Evolutionary conservation across 768 basidiomycete genomes (phyloP).

Genomic region (Clavaria fumosa): DNA sequence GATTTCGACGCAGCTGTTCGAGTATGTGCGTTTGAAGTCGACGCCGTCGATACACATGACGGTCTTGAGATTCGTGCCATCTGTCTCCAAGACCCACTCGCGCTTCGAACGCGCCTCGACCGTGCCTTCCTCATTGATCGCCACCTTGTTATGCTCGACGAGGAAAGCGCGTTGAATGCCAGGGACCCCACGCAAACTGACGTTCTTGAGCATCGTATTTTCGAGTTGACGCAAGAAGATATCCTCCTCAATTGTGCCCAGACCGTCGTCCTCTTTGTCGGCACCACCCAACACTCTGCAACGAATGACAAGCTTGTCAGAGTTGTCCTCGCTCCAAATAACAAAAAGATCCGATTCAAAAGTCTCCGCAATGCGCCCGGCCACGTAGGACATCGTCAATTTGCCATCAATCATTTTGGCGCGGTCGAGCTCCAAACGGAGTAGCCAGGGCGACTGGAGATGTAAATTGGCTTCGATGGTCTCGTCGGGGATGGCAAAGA

Average conservation of each 20-base stretch:
- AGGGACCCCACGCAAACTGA: slow-evolving; percentile 86
- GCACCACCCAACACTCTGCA: slow-evolving; percentile 79
- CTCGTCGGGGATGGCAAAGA: slow-evolving; percentile 99
- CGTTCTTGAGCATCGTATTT: slow-evolving; percentile 90
- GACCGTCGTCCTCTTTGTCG: slow-evolving; percentile 76
- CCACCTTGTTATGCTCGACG: slow-evolving; percentile 69
- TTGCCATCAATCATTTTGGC: slow-evolving; percentile 97
- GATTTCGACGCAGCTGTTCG: slow-evolving; percentile 93
- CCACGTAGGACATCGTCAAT: slow-evolving; percentile 88
- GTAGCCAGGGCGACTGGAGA: slow-evolving; percentile 90
- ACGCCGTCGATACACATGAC: slow-evolving; percentile 95
- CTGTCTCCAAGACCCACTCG: slow-evolving; percentile 97
- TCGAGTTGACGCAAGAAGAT: slow-evolving; percentile 93
- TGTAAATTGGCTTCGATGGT: slow-evolving; percentile 84
- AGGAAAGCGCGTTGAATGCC: slow-evolving; percentile 90
- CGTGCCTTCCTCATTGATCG: slow-evolving; percentile 45
- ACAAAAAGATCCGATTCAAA: slow-evolving; percentile 95
- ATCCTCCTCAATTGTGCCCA: slow-evolving; percentile 74
- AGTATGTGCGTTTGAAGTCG: slow-evolving; percentile 85
- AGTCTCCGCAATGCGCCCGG: slow-evolving; percentile 81
- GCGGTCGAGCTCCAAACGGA: slow-evolving; percentile 92
- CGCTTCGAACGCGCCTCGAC: slow-evolving; percentile 49
- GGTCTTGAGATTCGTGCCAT: slow-evolving; percentile 81
- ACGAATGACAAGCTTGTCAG: slow-evolving; percentile 92
- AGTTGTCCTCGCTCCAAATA: slow-evolving; percentile 98